Conservation (phyloP, 2,329 filamentous ascomycete species). For the Hypocreales sp. region DNA sequence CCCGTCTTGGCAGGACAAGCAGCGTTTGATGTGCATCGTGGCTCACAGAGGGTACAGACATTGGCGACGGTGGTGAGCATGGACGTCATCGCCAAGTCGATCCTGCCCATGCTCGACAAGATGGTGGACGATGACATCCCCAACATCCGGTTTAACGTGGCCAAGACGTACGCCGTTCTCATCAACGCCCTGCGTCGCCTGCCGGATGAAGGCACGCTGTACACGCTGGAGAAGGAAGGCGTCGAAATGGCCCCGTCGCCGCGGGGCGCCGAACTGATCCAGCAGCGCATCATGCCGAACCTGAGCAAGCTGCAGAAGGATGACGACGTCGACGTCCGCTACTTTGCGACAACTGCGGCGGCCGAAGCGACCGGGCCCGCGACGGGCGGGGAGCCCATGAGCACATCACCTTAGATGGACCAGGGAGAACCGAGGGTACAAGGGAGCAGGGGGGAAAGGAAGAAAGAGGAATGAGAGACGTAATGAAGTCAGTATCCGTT, state of each 20-base stretch:
- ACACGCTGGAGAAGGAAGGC: constrained; percentile 69
- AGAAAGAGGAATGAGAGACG: neutral
- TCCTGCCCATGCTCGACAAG: constrained; percentile 91
- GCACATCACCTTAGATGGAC: constrained; percentile 44
- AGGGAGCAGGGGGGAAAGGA: neutral
- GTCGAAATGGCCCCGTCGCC: constrained; percentile 47
- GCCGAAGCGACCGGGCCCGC: constrained; percentile 34
- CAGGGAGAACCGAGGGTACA: constrained; percentile 14
- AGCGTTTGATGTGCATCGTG: no score
- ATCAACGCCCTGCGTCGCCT: constrained; percentile 86
- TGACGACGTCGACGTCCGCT: constrained; percentile 94
- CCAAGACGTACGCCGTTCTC: constrained; percentile 86
- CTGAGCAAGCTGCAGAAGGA: constrained; percentile 93
- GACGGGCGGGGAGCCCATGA: constrained; percentile 43
- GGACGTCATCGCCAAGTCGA: constrained; percentile 82
- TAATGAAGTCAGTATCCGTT: constrained; percentile 31
- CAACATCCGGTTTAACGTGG: constrained; percentile 98
- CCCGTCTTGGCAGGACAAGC: no score
- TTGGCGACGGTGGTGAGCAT: constrained; percentile 85
- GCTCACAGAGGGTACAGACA: constrained; percentile 41
- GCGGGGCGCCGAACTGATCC: constrained; percentile 64
- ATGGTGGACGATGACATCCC: constrained; percentile 90
- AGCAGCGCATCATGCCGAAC: constrained; percentile 74
- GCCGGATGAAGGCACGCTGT: constrained; percentile 75
- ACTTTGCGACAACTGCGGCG: constrained; percentile 86